These are phyloP conservation scores for Penicillium paneum DNA, from an alignment of 2,329 filamentous ascomycete species.

Conservation along the genomic window DNA sequence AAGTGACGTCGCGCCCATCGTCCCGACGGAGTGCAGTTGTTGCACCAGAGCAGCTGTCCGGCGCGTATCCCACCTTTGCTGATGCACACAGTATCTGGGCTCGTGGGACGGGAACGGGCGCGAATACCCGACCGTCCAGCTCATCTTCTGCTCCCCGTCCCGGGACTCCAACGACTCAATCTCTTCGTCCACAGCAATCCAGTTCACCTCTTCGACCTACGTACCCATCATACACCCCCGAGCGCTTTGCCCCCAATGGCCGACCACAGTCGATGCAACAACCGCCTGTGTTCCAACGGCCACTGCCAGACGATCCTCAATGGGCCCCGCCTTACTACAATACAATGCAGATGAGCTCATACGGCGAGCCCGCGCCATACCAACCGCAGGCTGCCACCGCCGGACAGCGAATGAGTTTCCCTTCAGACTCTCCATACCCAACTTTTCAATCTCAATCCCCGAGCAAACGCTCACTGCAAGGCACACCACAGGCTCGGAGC, in stretches of 20 bases:
- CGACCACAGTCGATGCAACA: conserved; percentile 38
- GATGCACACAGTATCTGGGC: conserved; percentile 49
- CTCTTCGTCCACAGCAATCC: conserved; percentile 37
- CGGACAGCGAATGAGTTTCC: conserved; percentile 22
- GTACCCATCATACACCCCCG: conserved; percentile 29
- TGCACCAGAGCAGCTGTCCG: conserved; percentile 17
- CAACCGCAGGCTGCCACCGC: conserved; percentile 29
- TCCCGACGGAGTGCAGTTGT: conserved; percentile 18
- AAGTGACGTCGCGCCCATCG: conserved; percentile 16
- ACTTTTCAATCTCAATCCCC: conserved; percentile 19
- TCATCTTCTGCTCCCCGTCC: conserved; percentile 40
- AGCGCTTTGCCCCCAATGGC: conserved; percentile 38
- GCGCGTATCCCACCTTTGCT: conserved; percentile 33
- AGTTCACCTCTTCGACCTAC: conserved; percentile 35
- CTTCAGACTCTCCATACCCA: conserved; percentile 20
- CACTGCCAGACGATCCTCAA: conserved; percentile 50
- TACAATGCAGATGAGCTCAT: conserved; percentile 25
- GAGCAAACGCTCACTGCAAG: conserved; percentile 17
- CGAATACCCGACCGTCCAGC: conserved; percentile 41
- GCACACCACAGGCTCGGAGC: conserved; percentile 10
- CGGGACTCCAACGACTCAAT: conserved; percentile 43
- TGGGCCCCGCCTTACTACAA: conserved; percentile 42
- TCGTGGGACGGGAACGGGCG: conserved; percentile 44
- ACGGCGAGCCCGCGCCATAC: conserved; percentile 31
- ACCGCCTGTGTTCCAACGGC: conserved; percentile 34